Evolutionary conservation across 2,329 filamentous ascomycete species (phyloP), one percentile per base, ranked within the genome.

Genomic region (Aureobasidium vineae): DNA sequence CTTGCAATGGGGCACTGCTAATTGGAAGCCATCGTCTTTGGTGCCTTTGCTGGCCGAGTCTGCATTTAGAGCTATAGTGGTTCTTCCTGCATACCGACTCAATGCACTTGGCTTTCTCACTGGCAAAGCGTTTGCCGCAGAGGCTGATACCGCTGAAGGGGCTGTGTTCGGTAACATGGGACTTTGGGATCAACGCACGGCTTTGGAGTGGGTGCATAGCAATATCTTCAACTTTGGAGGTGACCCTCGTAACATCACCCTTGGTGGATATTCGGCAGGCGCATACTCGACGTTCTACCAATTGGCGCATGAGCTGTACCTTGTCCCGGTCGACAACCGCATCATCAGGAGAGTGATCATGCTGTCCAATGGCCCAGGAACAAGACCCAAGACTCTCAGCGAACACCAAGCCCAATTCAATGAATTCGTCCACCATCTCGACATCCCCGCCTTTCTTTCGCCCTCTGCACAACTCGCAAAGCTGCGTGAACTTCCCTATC

Each of bases 261-360:
- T 85, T 28, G 80, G 75, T 2, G 84, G 84, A 2, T 86, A 86
- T 70, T 85, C 83, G 5, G 85, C 85, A 1, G 83, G 84, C 2
- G 79, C 82, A 2, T 82, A 86, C 70, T 84, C 82, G 1, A 79
- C 81, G 1, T 86, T 86, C 70, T 80, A 86, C 66, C 85, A 86
- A 72, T 72, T 86, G 1, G 80, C 83, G 8, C 83, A 85, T 69
- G 85, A 87, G 70, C 76, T 86, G 11, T 80, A 79, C 60, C 16
- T 10, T 10, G 73, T 76, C 4, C 78, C 82, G 0, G 76, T 77
- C 13, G 72, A 77, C 2, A 77, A 82, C 56, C 73, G 78, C 0
- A 75, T 86, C 50, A 79, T 86, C 65, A 81, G 79, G 65, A 76
- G 82, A 60, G 82, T 77, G 10, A 77, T 84, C 57, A 85, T 86